phyloP scores from a whole-genome alignment of 331 rosid genomes.

The Cydonia oblonga region DNA sequence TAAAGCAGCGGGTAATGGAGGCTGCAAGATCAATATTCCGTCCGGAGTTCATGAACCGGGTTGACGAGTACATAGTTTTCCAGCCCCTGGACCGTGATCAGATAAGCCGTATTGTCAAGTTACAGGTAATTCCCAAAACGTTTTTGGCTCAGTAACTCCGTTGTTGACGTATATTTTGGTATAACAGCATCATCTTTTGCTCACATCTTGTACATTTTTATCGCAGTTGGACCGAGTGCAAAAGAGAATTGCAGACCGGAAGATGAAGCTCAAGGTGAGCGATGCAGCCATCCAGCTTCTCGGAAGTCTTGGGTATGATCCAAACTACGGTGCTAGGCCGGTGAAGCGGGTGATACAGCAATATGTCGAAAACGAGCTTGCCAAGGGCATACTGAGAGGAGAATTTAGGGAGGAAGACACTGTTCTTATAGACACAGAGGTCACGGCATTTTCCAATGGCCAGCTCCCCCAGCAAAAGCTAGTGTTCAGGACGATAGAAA shows the following conservation, averaged over 20 bases:
- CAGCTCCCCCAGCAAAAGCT: slow-evolving; percentile 83
- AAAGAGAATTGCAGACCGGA: slow-evolving; percentile 73
- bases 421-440: slow-evolving; percentile 64
- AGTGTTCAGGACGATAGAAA: slow-evolving; percentile 38
- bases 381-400: slow-evolving; percentile 86
- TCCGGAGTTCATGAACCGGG: slow-evolving; percentile 93
- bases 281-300: slow-evolving; percentile 82
- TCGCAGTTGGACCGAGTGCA: slow-evolving; percentile 82
- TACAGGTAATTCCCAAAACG: slow-evolving; percentile 48
- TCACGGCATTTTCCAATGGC: slow-evolving; percentile 61
- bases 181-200: neutral
- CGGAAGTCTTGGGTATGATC: slow-evolving; percentile 84
- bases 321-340: slow-evolving; percentile 93
- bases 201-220: neutral
- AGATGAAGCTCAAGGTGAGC: slow-evolving; percentile 64
- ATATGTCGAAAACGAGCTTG: slow-evolving; percentile 80
- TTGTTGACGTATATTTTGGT: too few species aligned
- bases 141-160: neutral
- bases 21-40: slow-evolving; percentile 91
- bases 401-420: slow-evolving; percentile 79
- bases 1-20: slow-evolving; percentile 79
- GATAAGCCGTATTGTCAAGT: slow-evolving; percentile 61
- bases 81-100: slow-evolving; percentile 84
- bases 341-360: slow-evolving; percentile 96
- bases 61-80: slow-evolving; percentile 94